Percentiles rank a stretch among this genome's conserved stretches.
phyloP scores from a whole-genome alignment of 805 yeast genomes.

The Metschnikowia cubensis region DNA sequence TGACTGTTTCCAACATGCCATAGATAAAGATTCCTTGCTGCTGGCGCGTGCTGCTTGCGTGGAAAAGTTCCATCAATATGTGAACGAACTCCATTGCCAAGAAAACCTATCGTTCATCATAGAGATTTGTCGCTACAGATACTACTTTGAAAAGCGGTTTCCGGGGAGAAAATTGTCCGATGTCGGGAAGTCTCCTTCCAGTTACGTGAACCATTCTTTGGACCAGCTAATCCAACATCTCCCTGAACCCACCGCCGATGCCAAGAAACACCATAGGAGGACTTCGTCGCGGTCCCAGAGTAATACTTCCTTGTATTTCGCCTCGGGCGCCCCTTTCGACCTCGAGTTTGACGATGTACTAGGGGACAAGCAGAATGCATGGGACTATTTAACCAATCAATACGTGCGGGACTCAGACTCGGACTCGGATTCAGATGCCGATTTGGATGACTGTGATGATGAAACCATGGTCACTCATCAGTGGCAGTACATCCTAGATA shows the following conservation, averaged over 20 bases:
- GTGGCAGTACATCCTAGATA: conserved; percentile 37
- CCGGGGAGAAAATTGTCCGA: conserved; percentile 12
- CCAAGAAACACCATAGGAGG: conserved; percentile 5
- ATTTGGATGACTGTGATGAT: not conserved
- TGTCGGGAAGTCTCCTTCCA: not conserved
- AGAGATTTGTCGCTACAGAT: conserved; percentile 44
- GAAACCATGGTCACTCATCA: conserved; percentile 20
- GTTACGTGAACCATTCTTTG: conserved; percentile 13
- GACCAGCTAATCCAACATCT: conserved; percentile 12
- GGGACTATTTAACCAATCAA: conserved; percentile 19
- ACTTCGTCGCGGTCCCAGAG: conserved; percentile 7
- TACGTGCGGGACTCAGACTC: conserved; percentile 14
- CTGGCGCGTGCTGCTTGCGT: conserved; percentile 17
- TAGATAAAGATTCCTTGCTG: conserved; percentile 17
- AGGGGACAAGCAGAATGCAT: conserved; percentile 14
- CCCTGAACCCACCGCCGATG: conserved; percentile 14
- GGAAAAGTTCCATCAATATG: conserved; percentile 29
- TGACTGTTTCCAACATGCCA: conserved; percentile 29
- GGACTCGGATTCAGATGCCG: conserved; percentile 1
- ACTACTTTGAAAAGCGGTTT: conserved; percentile 31
- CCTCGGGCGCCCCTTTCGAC: conserved; percentile 14
- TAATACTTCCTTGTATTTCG: conserved; percentile 4
- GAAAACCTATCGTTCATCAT: conserved; percentile 45
- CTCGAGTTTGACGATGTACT: conserved; percentile 25
- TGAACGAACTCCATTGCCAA: conserved; percentile 39